These are phyloP conservation scores for Eutrema salsugineum DNA, from an alignment of 441 rosid genomes.

Conservation along the genomic window DNA sequence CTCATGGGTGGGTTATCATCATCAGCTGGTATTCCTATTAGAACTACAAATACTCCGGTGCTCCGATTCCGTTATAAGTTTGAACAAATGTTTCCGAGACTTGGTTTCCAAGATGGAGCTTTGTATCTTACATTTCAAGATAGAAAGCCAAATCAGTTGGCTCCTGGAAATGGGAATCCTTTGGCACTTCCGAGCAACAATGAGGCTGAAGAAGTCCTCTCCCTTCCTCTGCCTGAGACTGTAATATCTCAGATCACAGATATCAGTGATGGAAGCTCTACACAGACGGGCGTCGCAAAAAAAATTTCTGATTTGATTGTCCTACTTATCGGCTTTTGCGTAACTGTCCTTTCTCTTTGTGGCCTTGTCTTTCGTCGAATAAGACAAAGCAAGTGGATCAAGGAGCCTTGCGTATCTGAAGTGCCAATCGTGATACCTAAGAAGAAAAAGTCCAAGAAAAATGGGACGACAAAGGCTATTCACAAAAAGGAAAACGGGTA, in stretches of 20 bases:
- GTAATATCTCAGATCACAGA: conserved; percentile 26
- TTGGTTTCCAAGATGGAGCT: conserved; percentile 36
- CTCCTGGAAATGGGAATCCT: conserved; percentile 32
- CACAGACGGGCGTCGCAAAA: conserved; percentile 13
- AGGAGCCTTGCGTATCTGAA: conserved; percentile 40
- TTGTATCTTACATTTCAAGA: conserved; percentile 40
- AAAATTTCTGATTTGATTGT: conserved; percentile 24
- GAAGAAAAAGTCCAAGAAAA: conserved; percentile 64
- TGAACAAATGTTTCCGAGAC: conserved; percentile 36
- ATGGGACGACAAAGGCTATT: conserved; percentile 44
- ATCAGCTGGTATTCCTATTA: conserved; percentile 27
- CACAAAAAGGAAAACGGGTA: conserved; percentile 35
- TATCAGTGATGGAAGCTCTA: conserved; percentile 30
- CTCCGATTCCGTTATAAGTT: conserved; percentile 45
- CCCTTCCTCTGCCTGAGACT: conserved; percentile 50
- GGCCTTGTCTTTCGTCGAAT: conserved; percentile 33
- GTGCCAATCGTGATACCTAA: conserved; percentile 36
- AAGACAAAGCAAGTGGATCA: conserved; percentile 37
- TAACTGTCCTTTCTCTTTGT: conserved; percentile 33
- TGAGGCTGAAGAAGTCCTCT: conserved; percentile 32
- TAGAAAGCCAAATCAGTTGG: conserved; percentile 30
- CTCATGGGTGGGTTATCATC: conserved; percentile 32
- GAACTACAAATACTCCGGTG: conserved; percentile 41
- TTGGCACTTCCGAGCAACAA: conserved; percentile 44
- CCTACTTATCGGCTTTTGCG: conserved; percentile 21